Evolutionary conservation across 2,329 filamentous ascomycete genomes (phyloP), one percentile per base, ranked within the genome.

Genomic region (Tolypocladium tundrense): DNA sequence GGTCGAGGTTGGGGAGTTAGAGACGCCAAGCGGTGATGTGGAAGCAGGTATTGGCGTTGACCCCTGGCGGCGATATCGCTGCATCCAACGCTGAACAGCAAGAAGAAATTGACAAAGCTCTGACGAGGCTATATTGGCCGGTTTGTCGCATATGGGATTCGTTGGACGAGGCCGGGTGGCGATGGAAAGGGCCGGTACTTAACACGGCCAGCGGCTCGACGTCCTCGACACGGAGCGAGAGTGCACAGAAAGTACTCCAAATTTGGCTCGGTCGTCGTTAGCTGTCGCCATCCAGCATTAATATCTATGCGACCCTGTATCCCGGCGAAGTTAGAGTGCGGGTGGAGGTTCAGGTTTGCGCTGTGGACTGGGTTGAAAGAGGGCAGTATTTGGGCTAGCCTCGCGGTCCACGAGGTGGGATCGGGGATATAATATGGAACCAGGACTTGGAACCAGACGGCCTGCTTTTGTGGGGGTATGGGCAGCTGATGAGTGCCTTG

Each of bases 341-440:
- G 19, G 48, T 35, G 19, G 19, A 35, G 27, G 48, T 51, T 33
- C 48, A 5, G 48, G 31, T n/a, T n/a, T 35, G 48, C 16, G 31
- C 16, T 51, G 48, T 27, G 21, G 31, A 35, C 16, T 53, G 52
- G 37, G 51, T 60, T 57, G 60, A 60, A 56, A 35, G 48, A 33
- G 60, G 58, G 59, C 60, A 40, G 58, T 55, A 58, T 58, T 48
- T 61, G 59, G 55, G 24, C 55, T 60, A 61, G 58, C 54, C 58
- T 55, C 54, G 52, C 53, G 58, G 58, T 60, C 58, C 58, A 60
- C 60, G 58, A 58, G 51, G 60, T 60, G 51, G 60, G 54, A 60
- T 60, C 56, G 43, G 57, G 54, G 58, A 61, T 60, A 60, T 58
- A 60, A 60, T 58, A 57, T 61, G 60, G 57, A 61, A 56, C 56